Evolutionary conservation across 2,329 filamentous ascomycete genomes (phyloP), one percentile per base, ranked within the genome.

Genomic region (Zymoseptoria brevis): DNA sequence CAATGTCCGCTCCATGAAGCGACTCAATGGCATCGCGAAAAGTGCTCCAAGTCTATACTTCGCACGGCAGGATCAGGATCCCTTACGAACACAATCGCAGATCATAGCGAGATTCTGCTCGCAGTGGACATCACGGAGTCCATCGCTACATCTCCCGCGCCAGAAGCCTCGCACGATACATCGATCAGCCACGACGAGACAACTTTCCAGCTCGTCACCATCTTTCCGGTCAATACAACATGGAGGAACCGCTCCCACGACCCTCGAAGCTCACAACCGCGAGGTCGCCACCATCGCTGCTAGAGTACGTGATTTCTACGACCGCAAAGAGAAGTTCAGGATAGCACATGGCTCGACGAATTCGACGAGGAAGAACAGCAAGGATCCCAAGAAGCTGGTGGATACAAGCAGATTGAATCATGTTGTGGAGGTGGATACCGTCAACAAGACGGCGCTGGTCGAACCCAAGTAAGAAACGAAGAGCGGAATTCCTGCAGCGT

Each of bases 261-360:
- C 64, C 3, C 8, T 66, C 30, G 63, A 62, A 41, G 62, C 55
- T 19, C 64, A 66, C 35, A 53, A 60, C 21, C 48, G 53, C 50
- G 71, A 74, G 21, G 79, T 83, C 24, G 67, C 75, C 29, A 65
- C 68, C 51, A 78, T 83, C 30, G 75, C 80, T 6, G 69, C 72
- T 4, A 74, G 72, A 56, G 78, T 83, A 53, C 75, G 75, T 55
- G 67, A 73, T 11, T 83, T 82, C 70, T 77, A 83, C 68, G 72
- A 76, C 11, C 76, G 76, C 51, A 74, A 79, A 57, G 74, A 81
- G 68, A 82, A 86, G 2, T 91, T 89, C 73, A 81, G 87, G n/a
- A 86, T 91, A 69, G 88, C 85, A 66, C 88, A 91, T 74, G 88
- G 88, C 61, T 85, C 86, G 0, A 90, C 88, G 24, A 90, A 89